Percentiles rank a stretch among this genome's conserved stretches.
phyloP scores from a whole-genome alignment of 257 asterid genomes.

The Coffea canephora region DNA sequence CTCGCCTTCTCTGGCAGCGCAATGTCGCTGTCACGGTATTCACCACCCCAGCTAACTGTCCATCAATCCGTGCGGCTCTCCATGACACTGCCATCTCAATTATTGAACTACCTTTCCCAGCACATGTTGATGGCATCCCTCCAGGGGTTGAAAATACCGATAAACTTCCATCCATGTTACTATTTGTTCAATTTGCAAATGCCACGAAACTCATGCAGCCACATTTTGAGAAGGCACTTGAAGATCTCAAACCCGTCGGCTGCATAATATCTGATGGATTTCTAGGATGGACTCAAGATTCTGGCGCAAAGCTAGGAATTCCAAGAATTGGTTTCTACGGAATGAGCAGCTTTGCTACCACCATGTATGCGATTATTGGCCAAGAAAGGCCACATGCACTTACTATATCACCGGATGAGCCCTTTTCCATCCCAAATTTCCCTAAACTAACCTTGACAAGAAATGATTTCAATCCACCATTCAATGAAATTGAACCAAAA shows the following conservation, averaged over 20 bases:
- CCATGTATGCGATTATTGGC: slow-evolving; percentile 35
- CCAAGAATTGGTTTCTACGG: slow-evolving; percentile 59
- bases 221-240: slow-evolving; percentile 42
- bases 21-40: slow-evolving; percentile 49
- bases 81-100: slow-evolving; percentile 29
- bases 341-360: slow-evolving; percentile 45
- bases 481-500: slow-evolving; percentile 38
- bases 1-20: slow-evolving; percentile 56
- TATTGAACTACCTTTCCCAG: slow-evolving; percentile 61
- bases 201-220: slow-evolving; percentile 54
- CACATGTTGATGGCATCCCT: slow-evolving; percentile 45
- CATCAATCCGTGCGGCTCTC: slow-evolving; percentile 33
- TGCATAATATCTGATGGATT: slow-evolving; percentile 63
- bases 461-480: slow-evolving; percentile 58
- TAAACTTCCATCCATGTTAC: slow-evolving; percentile 39
- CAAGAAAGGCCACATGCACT: slow-evolving; percentile 43
- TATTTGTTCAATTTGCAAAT: slow-evolving; percentile 30
- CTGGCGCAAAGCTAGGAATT: slow-evolving; percentile 38
- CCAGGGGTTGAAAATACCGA: slow-evolving; percentile 65
- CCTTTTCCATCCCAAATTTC: slow-evolving; percentile 41
- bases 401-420: slow-evolving; percentile 31
- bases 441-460: slow-evolving; percentile 43
- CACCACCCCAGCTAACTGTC: slow-evolving; percentile 66
- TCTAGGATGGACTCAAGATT: slow-evolving; percentile 58
- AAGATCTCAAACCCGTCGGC: slow-evolving; percentile 33